Evolutionary conservation across 2,329 filamentous ascomycete genomes (phyloP).

Genomic region (Colletotrichum horii): DNA sequence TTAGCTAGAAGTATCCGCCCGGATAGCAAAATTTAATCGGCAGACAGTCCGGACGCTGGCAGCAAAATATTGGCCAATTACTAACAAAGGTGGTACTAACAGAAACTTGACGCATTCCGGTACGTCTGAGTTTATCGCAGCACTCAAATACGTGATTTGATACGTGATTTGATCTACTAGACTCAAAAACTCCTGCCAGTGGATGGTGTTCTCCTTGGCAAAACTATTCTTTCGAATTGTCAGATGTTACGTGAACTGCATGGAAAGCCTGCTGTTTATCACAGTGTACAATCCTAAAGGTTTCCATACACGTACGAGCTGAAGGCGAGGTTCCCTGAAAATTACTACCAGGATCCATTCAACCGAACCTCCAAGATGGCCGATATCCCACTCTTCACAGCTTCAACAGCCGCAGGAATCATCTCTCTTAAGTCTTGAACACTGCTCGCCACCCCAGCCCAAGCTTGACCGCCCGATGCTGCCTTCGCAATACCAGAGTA

Average conservation of each 20-base stretch:
- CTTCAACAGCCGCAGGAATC: constrained; percentile 53
- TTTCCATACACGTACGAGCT: not conserved
- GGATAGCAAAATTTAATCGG: no score
- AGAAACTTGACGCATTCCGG: not conserved
- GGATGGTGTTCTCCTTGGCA: not conserved
- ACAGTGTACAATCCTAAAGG: not conserved
- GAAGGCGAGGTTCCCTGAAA: not conserved
- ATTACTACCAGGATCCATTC: not conserved
- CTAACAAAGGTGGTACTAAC: not conserved
- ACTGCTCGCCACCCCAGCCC: constrained; percentile 52
- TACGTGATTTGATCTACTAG: not conserved
- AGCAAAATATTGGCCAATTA: not conserved
- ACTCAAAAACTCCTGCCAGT: not conserved
- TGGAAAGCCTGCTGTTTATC: not conserved
- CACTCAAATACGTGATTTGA: not conserved
- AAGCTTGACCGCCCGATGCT: constrained; percentile 50
- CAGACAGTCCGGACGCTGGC: not conserved
- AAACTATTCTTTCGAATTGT: not conserved
- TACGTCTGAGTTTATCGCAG: not conserved
- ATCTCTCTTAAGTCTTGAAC: constrained; percentile 51
- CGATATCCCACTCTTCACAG: constrained; percentile 54
- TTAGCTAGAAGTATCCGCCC: no score
- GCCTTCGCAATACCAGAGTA: constrained; percentile 35
- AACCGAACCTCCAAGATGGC: constrained; percentile 55
- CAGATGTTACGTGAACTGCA: not conserved